A percentile compares a stretch with the other conserved stretches of the same genome.
phyloP scores from a whole-genome alignment of 2,329 filamentous ascomycete species.

The Proliferodiscus dingleyae region DNA sequence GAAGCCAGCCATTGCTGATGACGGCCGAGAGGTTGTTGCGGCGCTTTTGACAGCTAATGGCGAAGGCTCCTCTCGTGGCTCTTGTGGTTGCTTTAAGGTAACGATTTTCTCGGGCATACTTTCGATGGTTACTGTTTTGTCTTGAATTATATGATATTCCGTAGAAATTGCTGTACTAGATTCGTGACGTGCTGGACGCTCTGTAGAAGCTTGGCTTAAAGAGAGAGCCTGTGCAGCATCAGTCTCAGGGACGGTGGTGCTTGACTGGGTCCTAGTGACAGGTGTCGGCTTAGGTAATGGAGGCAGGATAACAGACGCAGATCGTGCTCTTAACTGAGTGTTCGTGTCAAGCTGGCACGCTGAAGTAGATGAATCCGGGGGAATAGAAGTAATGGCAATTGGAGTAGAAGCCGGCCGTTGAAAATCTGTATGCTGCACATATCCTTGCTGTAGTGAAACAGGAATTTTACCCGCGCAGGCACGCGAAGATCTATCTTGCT shows the following conservation, averaged over 20 bases:
- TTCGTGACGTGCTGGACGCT: no score
- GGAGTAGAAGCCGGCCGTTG: conserved; percentile 16
- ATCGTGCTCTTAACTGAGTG: conserved; percentile 3
- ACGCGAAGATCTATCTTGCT: neutral
- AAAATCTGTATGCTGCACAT: no score
- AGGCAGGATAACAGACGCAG: conserved; percentile 15
- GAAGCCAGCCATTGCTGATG: conserved; percentile 14
- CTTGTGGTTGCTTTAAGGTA: neutral
- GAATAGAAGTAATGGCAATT: neutral
- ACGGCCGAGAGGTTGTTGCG: conserved; percentile 6
- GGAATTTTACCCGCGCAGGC: neutral
- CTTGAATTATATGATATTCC: no score
- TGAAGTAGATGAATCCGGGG: conserved; percentile 1
- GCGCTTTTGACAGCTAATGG: conserved; percentile 21
- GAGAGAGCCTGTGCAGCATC: neutral
- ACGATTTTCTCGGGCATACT: conserved; percentile 1
- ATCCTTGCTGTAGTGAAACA: no score
- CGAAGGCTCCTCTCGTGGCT: conserved; percentile 12
- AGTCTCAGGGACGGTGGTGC: neutral
- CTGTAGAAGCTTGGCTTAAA: conserved; percentile 12
- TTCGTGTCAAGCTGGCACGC: conserved; percentile 12
- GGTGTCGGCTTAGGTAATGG: conserved; percentile 25
- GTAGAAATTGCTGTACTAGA: no score
- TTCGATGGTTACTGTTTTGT: neutral
- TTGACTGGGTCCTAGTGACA: conserved; percentile 7